Evolutionary conservation across 768 basidiomycete genomes (phyloP).

Genomic region (Mycena chlorophos): DNA sequence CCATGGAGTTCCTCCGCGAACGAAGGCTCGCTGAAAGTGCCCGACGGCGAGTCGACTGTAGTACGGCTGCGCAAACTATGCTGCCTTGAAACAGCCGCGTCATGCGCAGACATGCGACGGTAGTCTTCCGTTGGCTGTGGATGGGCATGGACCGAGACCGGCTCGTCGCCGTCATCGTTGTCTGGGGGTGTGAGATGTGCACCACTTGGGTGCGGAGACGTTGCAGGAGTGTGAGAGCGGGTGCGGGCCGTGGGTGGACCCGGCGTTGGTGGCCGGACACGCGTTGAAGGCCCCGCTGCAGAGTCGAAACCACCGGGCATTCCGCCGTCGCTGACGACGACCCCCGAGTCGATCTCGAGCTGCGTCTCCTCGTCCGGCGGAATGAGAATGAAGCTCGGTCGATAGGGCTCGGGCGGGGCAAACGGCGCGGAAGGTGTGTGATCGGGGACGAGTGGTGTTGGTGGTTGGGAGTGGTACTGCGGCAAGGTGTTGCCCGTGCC

Average conservation of each 20-base stretch:
- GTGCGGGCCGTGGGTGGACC: neutral
- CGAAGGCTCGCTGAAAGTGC: constrained; percentile 12
- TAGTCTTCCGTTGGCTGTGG: constrained; percentile 21
- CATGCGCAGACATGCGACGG: constrained; percentile 20
- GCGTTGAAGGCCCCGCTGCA: constrained; percentile 1
- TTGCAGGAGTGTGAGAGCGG: neutral
- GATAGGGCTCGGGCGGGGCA: neutral
- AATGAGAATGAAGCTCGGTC: constrained; percentile 12
- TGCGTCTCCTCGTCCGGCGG: constrained; percentile 15
- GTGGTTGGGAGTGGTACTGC: constrained; percentile 17
- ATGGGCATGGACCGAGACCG: constrained; percentile 18
- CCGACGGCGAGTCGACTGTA: constrained; percentile 10
- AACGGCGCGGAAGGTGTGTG: neutral
- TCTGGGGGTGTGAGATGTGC: neutral
- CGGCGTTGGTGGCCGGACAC: neutral
- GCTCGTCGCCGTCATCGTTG: constrained; percentile 10
- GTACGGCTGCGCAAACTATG: constrained; percentile 6
- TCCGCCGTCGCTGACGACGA: constrained; percentile 1
- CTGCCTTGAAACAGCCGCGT: constrained; percentile 6
- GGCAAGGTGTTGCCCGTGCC: constrained; percentile 22
- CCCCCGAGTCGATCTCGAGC: neutral
- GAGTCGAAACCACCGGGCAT: constrained; percentile 11
- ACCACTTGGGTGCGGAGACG: constrained; percentile 9
- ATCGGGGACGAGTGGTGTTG: constrained; percentile 13
- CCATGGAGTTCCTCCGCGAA: constrained; percentile 21